phyloP scores from a whole-genome alignment of 2,329 filamentous ascomycete species.

The Zymoseptoria brevis region DNA sequence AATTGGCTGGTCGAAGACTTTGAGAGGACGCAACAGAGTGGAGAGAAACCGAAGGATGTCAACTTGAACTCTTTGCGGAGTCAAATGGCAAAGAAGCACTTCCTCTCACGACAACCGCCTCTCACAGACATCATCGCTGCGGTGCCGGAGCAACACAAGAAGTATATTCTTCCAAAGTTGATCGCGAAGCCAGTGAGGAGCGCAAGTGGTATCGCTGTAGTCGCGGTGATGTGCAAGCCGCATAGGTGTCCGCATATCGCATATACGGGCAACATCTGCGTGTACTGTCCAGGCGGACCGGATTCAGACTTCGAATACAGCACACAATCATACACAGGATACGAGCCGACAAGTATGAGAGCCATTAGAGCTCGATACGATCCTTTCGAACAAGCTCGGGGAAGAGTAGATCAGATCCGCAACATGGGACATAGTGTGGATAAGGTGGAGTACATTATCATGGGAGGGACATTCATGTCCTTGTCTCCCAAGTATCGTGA shows the following conservation, averaged over 20 bases:
- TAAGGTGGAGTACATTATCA: constrained; percentile 99
- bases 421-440: constrained; percentile 93
- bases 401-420: constrained; percentile 93
- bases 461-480: constrained; percentile 99
- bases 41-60: constrained; percentile 70
- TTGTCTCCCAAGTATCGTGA: constrained; percentile 81
- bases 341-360: constrained; percentile 97
- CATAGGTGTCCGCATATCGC: constrained; percentile 96
- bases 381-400: constrained; percentile 92
- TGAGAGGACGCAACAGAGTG: constrained; percentile 67
- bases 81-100: constrained; percentile 88
- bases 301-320: constrained; percentile 99
- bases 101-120: constrained; percentile 76
- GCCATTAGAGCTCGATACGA: constrained; percentile 96
- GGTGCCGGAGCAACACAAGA: constrained; percentile 99
- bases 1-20: constrained; percentile 91
- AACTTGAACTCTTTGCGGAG: constrained; percentile 85
- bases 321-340: constrained; percentile 96
- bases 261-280: constrained; percentile 97
- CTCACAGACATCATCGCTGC: constrained; percentile 95
- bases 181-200: constrained; percentile 96
- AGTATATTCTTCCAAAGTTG: constrained; percentile 92
- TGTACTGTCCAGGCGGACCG: constrained; percentile 94
- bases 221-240: constrained; percentile 99
- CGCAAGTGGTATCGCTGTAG: constrained; percentile 92